Evolutionary conservation across 129 eudicot genomes (phyloP).

Genomic region (Escallonia rubra): DNA sequence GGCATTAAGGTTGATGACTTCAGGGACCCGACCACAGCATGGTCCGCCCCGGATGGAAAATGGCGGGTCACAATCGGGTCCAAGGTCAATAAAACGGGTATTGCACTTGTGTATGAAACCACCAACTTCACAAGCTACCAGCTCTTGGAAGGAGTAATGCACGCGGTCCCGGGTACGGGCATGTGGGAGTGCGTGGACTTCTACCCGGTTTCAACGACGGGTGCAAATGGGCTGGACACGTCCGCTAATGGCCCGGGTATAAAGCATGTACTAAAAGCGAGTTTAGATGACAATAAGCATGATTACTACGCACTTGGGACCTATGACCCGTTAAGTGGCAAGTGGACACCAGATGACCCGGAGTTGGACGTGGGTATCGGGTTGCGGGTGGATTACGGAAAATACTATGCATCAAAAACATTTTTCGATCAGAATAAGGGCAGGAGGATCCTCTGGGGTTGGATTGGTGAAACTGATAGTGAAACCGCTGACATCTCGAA

Average conservation of each 20-base stretch:
- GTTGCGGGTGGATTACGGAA: conserved; percentile 77
- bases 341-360: conserved; percentile 86
- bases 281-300: conserved; percentile 65
- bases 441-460: conserved; percentile 81
- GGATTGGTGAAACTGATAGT: conserved; percentile 77
- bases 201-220: conserved; percentile 66
- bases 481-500: conserved; percentile 58
- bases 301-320: conserved; percentile 88
- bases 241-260: conserved; percentile 64
- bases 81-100: conserved; percentile 60
- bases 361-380: conserved; percentile 83
- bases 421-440: conserved; percentile 56
- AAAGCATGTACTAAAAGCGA: conserved; percentile 83
- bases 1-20: conserved; percentile 66
- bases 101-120: conserved; percentile 63
- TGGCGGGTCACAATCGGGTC: conserved; percentile 76
- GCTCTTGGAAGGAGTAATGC: conserved; percentile 53
- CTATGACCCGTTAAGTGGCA: conserved; percentile 46
- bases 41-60: conserved; percentile 63
- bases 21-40: conserved; percentile 88
- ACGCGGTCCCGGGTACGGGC: conserved; percentile 86
- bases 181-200: conserved; percentile 99
- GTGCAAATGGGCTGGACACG: conserved; percentile 65
- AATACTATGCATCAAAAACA: conserved; percentile 81
- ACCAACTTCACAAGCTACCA: conserved; percentile 52